Conservation (phyloP, 2,329 filamentous ascomycete species). For the Fusarium sp. region DNA sequence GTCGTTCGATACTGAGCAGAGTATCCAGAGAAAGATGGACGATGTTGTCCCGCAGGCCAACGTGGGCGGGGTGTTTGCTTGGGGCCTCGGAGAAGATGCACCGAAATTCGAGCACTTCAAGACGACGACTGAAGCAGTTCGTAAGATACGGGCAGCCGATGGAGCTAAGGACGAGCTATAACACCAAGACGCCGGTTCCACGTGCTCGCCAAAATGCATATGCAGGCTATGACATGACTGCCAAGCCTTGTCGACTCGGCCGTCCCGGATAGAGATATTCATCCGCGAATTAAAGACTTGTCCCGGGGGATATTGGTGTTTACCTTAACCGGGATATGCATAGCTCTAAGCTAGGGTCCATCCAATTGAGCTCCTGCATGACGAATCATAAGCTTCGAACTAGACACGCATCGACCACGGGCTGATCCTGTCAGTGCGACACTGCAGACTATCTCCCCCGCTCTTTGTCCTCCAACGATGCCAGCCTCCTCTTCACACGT, state of each 20-base stretch:
- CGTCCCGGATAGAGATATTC: neutral
- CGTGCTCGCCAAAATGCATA: neutral
- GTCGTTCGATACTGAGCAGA: slow-evolving; percentile 76
- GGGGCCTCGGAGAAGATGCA: slow-evolving; percentile 78
- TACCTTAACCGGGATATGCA: slow-evolving; percentile 10
- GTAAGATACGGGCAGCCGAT: slow-evolving; percentile 23
- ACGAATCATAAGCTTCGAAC: slow-evolving; percentile 39
- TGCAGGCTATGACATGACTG: slow-evolving; percentile 15
- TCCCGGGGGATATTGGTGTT: neutral
- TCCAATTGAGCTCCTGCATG: slow-evolving; percentile 13
- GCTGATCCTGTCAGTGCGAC: slow-evolving; percentile 19
- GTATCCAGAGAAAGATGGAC: slow-evolving; percentile 72
- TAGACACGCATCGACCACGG: slow-evolving; percentile 37
- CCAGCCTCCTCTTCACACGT: slow-evolving; percentile 38
- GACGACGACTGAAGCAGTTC: slow-evolving; percentile 47
- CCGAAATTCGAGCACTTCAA: slow-evolving; percentile 56
- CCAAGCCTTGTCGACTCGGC: neutral
- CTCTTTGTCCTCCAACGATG: slow-evolving; percentile 35
- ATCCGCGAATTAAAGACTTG: slow-evolving; percentile 13
- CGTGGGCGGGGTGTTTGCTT: slow-evolving; percentile 80
- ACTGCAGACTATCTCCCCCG: slow-evolving; percentile 24
- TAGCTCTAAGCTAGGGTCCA: slow-evolving; percentile 24
- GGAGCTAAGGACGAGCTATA: slow-evolving; percentile 48
- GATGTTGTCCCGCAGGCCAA: slow-evolving; percentile 66
- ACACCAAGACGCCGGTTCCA: slow-evolving; percentile 1